Evolutionary conservation across 305 asterid genomes (phyloP).

Genomic region (Fraxinus ornus): DNA sequence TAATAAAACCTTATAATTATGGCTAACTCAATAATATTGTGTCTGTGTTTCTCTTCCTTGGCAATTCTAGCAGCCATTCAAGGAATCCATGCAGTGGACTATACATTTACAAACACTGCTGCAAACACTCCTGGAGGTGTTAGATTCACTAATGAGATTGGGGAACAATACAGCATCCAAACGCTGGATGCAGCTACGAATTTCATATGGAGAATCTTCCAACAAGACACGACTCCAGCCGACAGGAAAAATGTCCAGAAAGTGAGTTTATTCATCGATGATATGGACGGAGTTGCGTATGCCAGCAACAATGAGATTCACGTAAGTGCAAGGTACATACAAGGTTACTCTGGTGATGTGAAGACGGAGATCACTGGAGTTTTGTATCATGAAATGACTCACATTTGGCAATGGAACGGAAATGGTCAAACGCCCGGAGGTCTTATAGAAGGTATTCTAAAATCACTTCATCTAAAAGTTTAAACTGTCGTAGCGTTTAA

Average conservation of each 20-base stretch:
- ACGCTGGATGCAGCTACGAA: conserved; percentile 25
- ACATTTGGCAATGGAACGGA: conserved; percentile 46
- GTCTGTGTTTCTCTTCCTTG: conserved; percentile 2
- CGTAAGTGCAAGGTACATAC: conserved; percentile 32
- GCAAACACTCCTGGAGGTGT: conserved; percentile 31
- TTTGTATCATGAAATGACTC: conserved; percentile 43
- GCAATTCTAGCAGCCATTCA: conserved; percentile 21
- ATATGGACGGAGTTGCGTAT: conserved; percentile 34
- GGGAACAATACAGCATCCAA: conserved; percentile 30
- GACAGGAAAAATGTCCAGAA: conserved; percentile 21
- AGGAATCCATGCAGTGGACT: conserved; percentile 28
- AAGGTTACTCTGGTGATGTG: conserved; percentile 22
- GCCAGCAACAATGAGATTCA: conserved; percentile 29
- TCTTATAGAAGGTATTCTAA: conserved; percentile 29
- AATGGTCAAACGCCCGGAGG: conserved; percentile 31
- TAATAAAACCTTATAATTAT: not conserved
- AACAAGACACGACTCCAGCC: conserved; percentile 24
- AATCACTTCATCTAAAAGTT: not conserved
- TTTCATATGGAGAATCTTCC: conserved; percentile 37
- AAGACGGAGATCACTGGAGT: conserved; percentile 30
- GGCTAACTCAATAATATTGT: conserved; percentile 13
- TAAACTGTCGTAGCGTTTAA: too few species aligned
- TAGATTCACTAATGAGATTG: conserved; percentile 32
- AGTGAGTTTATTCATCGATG: conserved; percentile 34
- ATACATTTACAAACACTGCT: conserved; percentile 30